Base-by-base conservation (phyloP, 2,329 filamentous ascomycete genomes). In the Furcasterigmium sp. region DNA sequence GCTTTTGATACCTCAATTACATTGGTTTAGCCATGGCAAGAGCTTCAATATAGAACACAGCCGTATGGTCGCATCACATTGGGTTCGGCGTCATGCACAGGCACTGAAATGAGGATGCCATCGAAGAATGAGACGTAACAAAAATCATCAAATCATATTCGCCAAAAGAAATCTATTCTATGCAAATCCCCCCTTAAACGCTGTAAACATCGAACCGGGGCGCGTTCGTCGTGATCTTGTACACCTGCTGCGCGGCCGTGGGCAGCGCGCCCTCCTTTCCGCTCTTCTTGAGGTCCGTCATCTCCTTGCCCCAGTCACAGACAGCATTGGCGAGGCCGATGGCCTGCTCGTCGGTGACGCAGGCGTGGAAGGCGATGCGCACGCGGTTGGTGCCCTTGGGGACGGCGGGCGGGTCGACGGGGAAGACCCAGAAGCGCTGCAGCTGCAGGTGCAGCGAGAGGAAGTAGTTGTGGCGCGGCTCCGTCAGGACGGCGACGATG, bases 401-500 rank as follows among this genome's bases (percentile, higher is more conserved):
- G 4, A 72, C 68, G 5, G 62, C 62, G 2, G 67, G 69, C 39
- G 59, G 55, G 8, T 61, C 60, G 2, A 72, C 58, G 1, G 64
- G 52, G 29, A 46, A 58, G 4, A 47, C 54, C 19, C 41, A 52
- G 35, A 55, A 43, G 18, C 45, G 44, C 11, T 44, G 28, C 21
- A 52, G 28, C 38, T 47, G 45, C 26, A 61, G 47, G 37, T 60
- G 56, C 41, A 57, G 52, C 4, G 47, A 42, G 5, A 60, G 48
- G 34, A 45, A 59, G 17, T 35, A 51, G 13, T 47, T 47, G 37
- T 58, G 50, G 4, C 51, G 44, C 32, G 51, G 51, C 13, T 52
- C 50, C 3, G 58, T 60, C 44, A 39, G 52, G 9, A 64, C 34
- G 2, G 60, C 51, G 0, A 60, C 46, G 7, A 66, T 55, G 25